Conservation (phyloP, 192 early-diverging fungal species). For the Podila epigama region DNA sequence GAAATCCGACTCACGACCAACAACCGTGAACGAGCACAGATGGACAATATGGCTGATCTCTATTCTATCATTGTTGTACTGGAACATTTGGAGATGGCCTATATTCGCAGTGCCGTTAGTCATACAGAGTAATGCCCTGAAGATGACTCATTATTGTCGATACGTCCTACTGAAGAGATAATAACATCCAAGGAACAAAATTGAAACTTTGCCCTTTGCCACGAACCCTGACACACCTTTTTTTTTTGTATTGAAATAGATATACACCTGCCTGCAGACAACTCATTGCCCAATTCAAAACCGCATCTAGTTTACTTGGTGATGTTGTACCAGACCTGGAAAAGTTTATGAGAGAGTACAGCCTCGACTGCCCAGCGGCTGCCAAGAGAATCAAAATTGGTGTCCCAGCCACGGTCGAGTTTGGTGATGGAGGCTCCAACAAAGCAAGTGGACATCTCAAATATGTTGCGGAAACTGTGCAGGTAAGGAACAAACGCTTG, state of each 20-base stretch:
- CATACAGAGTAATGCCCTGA: constrained; percentile 70
- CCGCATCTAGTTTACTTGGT: constrained; percentile 71
- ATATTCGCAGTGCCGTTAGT: constrained; percentile 86
- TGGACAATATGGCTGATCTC: constrained; percentile 92
- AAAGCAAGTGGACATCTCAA: constrained; percentile 61
- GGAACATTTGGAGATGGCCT: constrained; percentile 93
- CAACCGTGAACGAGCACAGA: constrained; percentile 86
- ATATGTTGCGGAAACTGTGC: constrained; percentile 81
- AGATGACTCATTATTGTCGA: background rate
- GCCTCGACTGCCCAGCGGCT: constrained; percentile 88
- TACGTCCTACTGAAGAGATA: background rate
- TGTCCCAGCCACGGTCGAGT: constrained; percentile 95
- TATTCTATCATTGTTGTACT: constrained; percentile 92
- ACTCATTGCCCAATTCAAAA: constrained; percentile 92
- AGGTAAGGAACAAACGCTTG: constrained; percentile 35
- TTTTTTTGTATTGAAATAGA: constrained; percentile 42
- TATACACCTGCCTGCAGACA: constrained; percentile 91
- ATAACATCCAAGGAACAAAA: background rate
- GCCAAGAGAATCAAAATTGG: constrained; percentile 90
- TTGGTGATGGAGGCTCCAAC: constrained; percentile 66
- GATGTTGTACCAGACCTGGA: constrained; percentile 72
- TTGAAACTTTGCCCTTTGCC: too few species aligned
- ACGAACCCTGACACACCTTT: background rate
- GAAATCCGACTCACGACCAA: constrained; percentile 83
- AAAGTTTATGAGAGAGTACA: constrained; percentile 82